phyloP scores from a whole-genome alignment of 768 basidiomycete species.

The Rhodotorula diobovata region DNA sequence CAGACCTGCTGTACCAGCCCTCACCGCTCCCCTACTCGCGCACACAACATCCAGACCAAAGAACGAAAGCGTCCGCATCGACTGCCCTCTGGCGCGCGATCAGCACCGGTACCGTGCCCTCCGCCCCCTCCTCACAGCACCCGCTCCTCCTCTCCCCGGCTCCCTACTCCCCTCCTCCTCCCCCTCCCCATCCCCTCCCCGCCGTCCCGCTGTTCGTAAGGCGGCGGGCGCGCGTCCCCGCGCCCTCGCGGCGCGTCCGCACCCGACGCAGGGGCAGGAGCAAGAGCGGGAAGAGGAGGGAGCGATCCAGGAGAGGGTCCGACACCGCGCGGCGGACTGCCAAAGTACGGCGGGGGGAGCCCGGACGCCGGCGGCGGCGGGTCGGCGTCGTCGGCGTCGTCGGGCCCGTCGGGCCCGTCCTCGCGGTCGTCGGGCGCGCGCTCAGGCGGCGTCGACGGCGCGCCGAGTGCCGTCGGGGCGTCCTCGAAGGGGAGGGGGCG shows the following conservation, averaged over 20 bases:
- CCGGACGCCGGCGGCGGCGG: too few species aligned
- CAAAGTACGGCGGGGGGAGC: not conserved
- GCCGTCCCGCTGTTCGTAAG: slow-evolving; percentile 4
- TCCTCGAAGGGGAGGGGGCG: not conserved
- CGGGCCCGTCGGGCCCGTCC: too few species aligned
- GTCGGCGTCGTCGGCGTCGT: too few species aligned
- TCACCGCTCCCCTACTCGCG: too few species aligned
- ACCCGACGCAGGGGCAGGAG: too few species aligned
- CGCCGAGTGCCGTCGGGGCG: not conserved
- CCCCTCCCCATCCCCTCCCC: not conserved
- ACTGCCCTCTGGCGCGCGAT: not conserved
- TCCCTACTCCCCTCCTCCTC: not conserved
- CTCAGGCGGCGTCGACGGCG: not conserved
- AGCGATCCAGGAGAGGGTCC: too few species aligned
- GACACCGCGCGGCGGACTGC: not conserved
- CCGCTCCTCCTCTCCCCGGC: slow-evolving; percentile 1
- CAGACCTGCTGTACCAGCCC: too few species aligned
- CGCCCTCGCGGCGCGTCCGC: too few species aligned
- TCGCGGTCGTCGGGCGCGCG: not conserved
- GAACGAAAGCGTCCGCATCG: too few species aligned
- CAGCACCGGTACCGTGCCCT: too few species aligned
- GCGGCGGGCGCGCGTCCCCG: not conserved
- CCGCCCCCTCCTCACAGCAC: not conserved
- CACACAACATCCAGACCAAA: too few species aligned
- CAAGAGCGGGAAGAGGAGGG: too few species aligned